These are phyloP conservation scores for Stagonosporopsis vannaccii DNA, from an alignment of 2,329 filamentous ascomycete species.

Conservation along the genomic window DNA sequence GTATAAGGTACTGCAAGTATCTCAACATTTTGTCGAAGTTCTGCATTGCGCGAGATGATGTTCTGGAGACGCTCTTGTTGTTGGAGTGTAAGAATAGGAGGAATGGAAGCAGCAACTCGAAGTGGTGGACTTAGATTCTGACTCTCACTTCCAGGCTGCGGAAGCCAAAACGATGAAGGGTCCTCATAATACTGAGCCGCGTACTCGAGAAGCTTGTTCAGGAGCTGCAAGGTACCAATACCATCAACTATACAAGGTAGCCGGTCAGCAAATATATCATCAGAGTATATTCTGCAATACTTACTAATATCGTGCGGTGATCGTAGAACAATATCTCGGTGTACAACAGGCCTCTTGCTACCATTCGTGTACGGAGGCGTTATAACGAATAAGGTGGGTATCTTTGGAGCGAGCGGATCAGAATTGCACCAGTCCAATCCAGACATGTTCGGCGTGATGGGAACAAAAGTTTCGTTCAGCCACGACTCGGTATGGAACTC, in stretches of 20 bases:
- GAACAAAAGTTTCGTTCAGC: slow-evolving; percentile 43
- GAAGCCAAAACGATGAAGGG: neutral
- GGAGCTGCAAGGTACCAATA: neutral
- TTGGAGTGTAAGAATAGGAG: slow-evolving; percentile 3
- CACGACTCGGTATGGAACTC: slow-evolving; percentile 24
- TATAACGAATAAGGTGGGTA: slow-evolving; percentile 21
- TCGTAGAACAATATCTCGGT: neutral
- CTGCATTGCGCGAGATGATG: slow-evolving; percentile 9
- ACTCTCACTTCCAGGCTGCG: slow-evolving; percentile 33
- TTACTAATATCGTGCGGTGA: slow-evolving; percentile 1
- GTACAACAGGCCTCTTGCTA: slow-evolving; percentile 20
- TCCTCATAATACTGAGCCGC: neutral
- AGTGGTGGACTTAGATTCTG: slow-evolving; percentile 30
- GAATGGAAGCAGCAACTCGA: slow-evolving; percentile 17
- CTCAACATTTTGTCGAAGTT: neutral
- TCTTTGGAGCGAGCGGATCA: slow-evolving; percentile 44
- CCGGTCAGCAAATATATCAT: neutral
- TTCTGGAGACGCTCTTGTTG: slow-evolving; percentile 4
- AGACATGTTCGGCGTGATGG: slow-evolving; percentile 28
- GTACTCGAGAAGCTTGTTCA: neutral
- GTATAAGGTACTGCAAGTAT: neutral
- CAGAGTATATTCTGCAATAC: neutral
- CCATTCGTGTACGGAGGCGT: neutral
- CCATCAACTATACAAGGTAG: neutral
- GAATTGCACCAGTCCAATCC: slow-evolving; percentile 48